Evolutionary conservation across 805 yeast species (phyloP).

Genomic region (Sporopachydermia lactativora): DNA sequence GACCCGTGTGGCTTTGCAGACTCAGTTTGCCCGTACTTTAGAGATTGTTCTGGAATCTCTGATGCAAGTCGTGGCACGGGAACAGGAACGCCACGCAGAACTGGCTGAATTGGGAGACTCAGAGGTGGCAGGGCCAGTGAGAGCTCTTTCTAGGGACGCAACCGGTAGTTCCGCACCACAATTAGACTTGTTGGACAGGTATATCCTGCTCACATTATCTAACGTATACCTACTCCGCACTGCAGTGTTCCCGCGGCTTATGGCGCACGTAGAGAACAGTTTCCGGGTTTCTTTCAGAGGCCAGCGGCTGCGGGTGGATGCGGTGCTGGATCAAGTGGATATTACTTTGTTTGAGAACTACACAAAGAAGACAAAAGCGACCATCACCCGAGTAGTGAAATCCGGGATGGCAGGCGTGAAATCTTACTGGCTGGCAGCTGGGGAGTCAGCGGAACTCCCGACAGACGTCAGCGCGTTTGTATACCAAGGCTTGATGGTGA

Average conservation of each 20-base stretch:
- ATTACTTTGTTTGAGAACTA: conserved; percentile 39
- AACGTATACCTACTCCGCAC: conserved; percentile 36
- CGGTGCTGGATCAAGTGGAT: conserved; percentile 34
- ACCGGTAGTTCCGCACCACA: conserved; percentile 28
- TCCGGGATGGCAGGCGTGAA: conserved; percentile 15
- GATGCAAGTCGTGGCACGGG: conserved; percentile 14
- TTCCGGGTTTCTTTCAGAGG: conserved; percentile 33
- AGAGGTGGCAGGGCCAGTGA: conserved; percentile 17
- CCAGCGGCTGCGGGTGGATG: conserved; percentile 29
- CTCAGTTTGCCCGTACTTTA: conserved; percentile 22
- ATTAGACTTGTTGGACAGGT: conserved; percentile 30
- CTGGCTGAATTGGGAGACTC: conserved; percentile 4
- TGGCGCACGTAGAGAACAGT: conserved; percentile 34
- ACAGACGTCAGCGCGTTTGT: conserved; percentile 32
- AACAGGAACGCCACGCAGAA: conserved; percentile 7
- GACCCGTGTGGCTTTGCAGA: conserved; percentile 18
- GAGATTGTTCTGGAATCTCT: conserved; percentile 18
- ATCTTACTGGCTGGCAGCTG: conserved; percentile 25
- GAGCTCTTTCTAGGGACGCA: conserved; percentile 21
- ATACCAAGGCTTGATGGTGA: conserved; percentile 33
- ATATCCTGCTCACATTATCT: conserved; percentile 36
- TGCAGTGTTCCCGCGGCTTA: conserved; percentile 31
- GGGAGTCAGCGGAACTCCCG: conserved; percentile 15
- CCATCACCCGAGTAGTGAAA: conserved; percentile 22
- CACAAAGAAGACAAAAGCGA: conserved; percentile 31